Evolutionary conservation across 164 flowering plant species (phyloP).

Genomic region (Annona squamosa): DNA sequence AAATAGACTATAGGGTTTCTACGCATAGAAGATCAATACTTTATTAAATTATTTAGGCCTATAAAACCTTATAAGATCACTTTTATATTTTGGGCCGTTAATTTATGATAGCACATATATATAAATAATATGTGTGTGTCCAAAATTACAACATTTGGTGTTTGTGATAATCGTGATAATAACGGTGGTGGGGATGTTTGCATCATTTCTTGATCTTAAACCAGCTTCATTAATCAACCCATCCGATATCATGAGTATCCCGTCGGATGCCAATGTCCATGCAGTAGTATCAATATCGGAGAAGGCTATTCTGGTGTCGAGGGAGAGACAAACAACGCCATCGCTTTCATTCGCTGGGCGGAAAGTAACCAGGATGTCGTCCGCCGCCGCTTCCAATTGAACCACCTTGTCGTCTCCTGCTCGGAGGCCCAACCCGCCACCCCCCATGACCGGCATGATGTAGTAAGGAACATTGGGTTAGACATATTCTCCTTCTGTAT

Average conservation of each 20-base stretch:
- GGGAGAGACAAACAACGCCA: conserved; percentile 7
- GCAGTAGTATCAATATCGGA: not conserved
- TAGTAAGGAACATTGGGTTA: conserved; percentile 15
- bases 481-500: conserved; percentile 16
- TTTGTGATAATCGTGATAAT: too few relatives aligned
- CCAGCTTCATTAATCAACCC: conserved; percentile 30
- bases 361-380: conserved; percentile 17
- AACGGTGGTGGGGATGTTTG: too few relatives aligned
- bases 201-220: conserved; percentile 23
- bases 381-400: not conserved
- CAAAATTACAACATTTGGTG: too few relatives aligned
- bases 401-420: conserved; percentile 11
- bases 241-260: conserved; percentile 21
- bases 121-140: too few relatives aligned
- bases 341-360: conserved; percentile 15
- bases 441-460: conserved; percentile 20
- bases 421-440: conserved; percentile 22
- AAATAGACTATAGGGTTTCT: too few relatives aligned
- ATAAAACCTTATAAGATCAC: too few relatives aligned
- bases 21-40: too few relatives aligned
- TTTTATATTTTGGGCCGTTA: too few relatives aligned
- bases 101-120: too few relatives aligned
- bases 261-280: conserved; percentile 21
- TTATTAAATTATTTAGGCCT: too few relatives aligned
- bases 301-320: conserved; percentile 24